Evolutionary conservation across 2,329 filamentous ascomycete species (phyloP), one percentile per base, ranked within the genome.

Genomic region (Boeremia exigua): DNA sequence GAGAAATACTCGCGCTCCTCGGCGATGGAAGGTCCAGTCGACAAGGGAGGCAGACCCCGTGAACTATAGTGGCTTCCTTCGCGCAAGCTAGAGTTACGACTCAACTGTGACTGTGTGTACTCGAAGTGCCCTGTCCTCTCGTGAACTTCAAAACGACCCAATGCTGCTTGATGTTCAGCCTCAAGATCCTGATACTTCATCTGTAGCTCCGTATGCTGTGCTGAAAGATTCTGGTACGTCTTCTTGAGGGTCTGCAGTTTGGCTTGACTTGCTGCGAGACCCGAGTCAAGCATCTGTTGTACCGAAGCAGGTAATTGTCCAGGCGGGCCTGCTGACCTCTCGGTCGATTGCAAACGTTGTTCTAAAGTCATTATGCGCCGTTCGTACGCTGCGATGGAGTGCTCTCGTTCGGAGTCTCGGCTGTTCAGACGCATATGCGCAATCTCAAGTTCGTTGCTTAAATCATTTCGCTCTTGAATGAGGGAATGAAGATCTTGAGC

Each of bases 381-480:
- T 42, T 82, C 78, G 59, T 82, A 83, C 10, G 76, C 77, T 51
- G 75, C 77, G 50, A 78, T 76, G 12, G 75, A 71, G n/a, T 76
- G 75, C 44, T 82, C 77, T 4, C 79, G 74, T 54, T 86, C 83
- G 17, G 76, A 69, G 37, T 86, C 81, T 12, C 79, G 76, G 54
- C 80, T 78, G 46, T 76, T 74, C 8, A 92, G 75, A 60, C 86
- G 82, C 77, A 87, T 78, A 42, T 81, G 80, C 19, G 89, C 77
- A 49, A 82, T 78, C 60, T 88, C 82, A 6, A 87, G 81, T 46
- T 85, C 82, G 51, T 81, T 84, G 33, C 86, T 81, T 11, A 88
- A 80, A 28, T 84, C 79, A 14, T 84, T 82, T 1, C 86, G 84
- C 27, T 84, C 81, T n/a, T 83, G 80, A 42, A 84, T 80, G 1